A percentile compares a stretch with the other conserved stretches of the same genome.
Evolutionary conservation across 1,284 basidiomycete species (phyloP).

Genomic region (Cryptococcus depauperatus): DNA sequence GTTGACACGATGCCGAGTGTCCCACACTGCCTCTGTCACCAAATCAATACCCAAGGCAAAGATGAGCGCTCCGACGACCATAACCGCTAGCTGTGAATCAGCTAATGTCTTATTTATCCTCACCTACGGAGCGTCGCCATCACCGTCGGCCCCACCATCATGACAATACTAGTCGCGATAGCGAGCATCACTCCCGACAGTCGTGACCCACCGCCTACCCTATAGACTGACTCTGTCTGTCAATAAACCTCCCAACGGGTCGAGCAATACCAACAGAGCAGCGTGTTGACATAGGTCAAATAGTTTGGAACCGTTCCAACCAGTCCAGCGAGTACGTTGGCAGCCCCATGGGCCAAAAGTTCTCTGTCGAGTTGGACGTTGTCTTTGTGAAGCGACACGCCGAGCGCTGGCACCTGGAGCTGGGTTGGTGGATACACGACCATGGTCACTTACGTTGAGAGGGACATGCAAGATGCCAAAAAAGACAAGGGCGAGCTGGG

Average conservation of each 20-base stretch:
- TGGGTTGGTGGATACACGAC: background rate
- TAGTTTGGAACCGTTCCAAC: constrained; percentile 61
- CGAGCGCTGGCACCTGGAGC: constrained; percentile 65
- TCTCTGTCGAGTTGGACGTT: constrained; percentile 89
- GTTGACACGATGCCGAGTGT: constrained; percentile 82
- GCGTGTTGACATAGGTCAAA: constrained; percentile 69
- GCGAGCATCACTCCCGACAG: constrained; percentile 82
- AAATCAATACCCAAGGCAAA: constrained; percentile 93
- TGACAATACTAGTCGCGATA: constrained; percentile 60
- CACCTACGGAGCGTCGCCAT: constrained; percentile 82
- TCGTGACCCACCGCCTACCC: constrained; percentile 80
- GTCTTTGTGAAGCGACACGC: constrained; percentile 84
- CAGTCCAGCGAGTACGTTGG: constrained; percentile 74
- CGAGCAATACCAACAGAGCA: constrained; percentile 53
- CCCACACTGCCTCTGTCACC: constrained; percentile 91
- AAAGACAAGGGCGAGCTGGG: constrained; percentile 41
- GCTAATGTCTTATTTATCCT: background rate
- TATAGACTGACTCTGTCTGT: constrained; percentile 59
- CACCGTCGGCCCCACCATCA: constrained; percentile 62
- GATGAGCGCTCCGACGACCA: constrained; percentile 85
- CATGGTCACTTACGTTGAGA: constrained; percentile 53
- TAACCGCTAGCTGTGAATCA: constrained; percentile 54
- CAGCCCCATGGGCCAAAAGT: constrained; percentile 85
- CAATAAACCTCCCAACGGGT: background rate
- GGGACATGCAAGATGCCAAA: constrained; percentile 80